Base-by-base conservation (phyloP, 148 eudicot species). In the Nepenthes mirabilis region DNA sequence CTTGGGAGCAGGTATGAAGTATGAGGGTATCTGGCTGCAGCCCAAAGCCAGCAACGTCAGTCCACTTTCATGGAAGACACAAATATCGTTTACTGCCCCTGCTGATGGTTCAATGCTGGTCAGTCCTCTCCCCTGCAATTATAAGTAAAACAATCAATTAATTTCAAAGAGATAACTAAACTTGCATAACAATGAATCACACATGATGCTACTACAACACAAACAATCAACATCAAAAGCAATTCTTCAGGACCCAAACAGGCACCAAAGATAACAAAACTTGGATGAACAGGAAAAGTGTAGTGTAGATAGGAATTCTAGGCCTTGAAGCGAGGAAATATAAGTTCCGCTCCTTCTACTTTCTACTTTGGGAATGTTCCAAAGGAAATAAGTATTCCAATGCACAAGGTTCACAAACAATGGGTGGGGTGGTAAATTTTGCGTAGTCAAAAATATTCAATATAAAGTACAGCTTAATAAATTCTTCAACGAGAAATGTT, bases 41-140 rank as follows among this genome's bases (percentile, higher is more conserved):
- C 86, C 95, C 50, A 89, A 77, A 62, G 96, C 96, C 83, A 89
- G 75, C 68, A 84, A 66, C 68, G 86, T 79, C 75, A 93, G 65
- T 58, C 99, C 96, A 68, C 91, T 93, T 56, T 77, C 87, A 50
- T 71, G 69, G 58, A 86, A 80, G 35, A 84, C 79, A 68, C 95
- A 89, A 49, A 84, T 65, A 70, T 93, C 99, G 70, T 93, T 93
- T 61, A 93, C 86, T n/a, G 65, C 72, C 36, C 95, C 95, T 52
- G 78, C 95, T 50, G 84, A 79, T 53, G 96, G 99, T 65, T 86
- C 99, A 67, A 89, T 84, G 82, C 99, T 89, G 59, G 96, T 89
- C 91, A 93, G 75, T 55, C 91, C 87, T 76, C 84, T 91, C 71
- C 94, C 95, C 99, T 93, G 79, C 62, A 77, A 76, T 52, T 5